Conservation (phyloP, 345 rosid genomes). For the thale cress (Arabidopsis thaliana) region TAIR10.1 NC_003071.7:17431501-17432000, state of each 20-base stretch:
- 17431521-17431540: neutral
- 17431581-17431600: slow-evolving; percentile 86
- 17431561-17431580: slow-evolving; percentile 53
- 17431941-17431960: neutral
- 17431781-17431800: slow-evolving; percentile 18
- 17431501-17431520: neutral
- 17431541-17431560: slow-evolving; percentile 75
- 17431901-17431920: neutral
- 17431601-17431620: slow-evolving; percentile 88
- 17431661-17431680: slow-evolving; percentile 11
- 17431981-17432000: slow-evolving; percentile 95
- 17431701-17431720: neutral
- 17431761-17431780: neutral
- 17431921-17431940: neutral
- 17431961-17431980: slow-evolving; percentile 11
- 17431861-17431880: slow-evolving; percentile 12
- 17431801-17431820: slow-evolving; percentile 9
- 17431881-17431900: slow-evolving; percentile 14
- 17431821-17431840: neutral
- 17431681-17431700: neutral
- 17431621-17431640: slow-evolving; percentile 26
- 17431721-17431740: neutral
- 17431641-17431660: neutral
- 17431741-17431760: slow-evolving; percentile 11
- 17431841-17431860: slow-evolving; percentile 7